Base-by-base conservation (phyloP, 495 filamentous ascomycete species). In the Neurospora sp. region DNA sequence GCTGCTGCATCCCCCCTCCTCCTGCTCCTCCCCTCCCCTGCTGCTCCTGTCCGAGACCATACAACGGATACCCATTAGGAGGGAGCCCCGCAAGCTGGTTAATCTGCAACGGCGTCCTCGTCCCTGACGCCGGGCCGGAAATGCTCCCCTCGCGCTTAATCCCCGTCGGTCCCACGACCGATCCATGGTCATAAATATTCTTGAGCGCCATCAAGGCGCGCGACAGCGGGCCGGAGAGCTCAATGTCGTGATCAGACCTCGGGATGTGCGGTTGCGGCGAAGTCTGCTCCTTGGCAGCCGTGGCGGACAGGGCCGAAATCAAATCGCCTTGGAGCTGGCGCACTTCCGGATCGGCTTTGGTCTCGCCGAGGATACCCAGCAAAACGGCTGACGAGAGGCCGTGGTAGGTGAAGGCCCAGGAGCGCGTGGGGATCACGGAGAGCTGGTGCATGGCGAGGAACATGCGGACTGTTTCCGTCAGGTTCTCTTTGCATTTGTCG, bases 361-460 rank as follows among this genome's bases (percentile, higher is more conserved):
- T 88, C 72, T 92, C 90, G 39, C 88, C 86, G 3, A 91, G 76
- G 41, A 92, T 89, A 1, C 89, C 90, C 3, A 92, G 85, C 1
- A 92, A 82, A 3, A 92, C 84, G 3, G 89, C 90, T 3, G 89
- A 90, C 40, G 88, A 89, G 23, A 92, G 83, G 10, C 88, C 88
- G 70, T 90, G 88, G 72, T 91, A 90, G 0, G 89, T 87, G 66
- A 91, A 88, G 6, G 89, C 88, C 90, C 90, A 92, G 16, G 88
- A 90, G 27, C 89, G 85, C 8, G 88, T 88, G 0, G 89, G 89
- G 62, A 89, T 89, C 1, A 89, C 84, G 6, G 89, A 90, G 73
- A 91, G 82, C 75, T 90, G 89, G 74, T 90, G 89, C 83, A 92
- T 88, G 14, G 89, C 88, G 8, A 91, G 81, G 78, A 91, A 92